Conservation (phyloP, 2,329 filamentous ascomycete species). For the Botrytis aclada region DNA sequence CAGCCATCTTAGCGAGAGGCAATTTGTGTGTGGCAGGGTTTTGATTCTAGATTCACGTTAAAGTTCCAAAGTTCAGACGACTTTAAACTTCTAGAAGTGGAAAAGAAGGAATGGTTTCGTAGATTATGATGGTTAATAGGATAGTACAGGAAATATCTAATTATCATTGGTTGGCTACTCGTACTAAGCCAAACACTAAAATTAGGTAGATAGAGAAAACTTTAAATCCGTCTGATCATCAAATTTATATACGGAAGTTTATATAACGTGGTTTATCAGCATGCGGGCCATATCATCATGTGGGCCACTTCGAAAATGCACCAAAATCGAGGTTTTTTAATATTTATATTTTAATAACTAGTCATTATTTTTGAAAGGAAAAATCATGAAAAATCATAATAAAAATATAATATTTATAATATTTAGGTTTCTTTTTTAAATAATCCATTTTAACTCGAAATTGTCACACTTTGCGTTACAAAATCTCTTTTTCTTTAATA, state of each 20-base stretch:
- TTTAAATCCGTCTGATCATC: not conserved
- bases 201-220: not conserved
- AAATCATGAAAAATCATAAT: too few relatives aligned
- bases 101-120: not conserved
- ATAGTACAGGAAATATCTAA: not conserved
- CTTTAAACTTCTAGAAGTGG: not conserved
- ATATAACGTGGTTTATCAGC: too few relatives aligned
- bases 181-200: not conserved
- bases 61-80: not conserved
- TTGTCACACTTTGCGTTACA: too few relatives aligned
- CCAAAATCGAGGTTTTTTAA: too few relatives aligned
- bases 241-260: not conserved
- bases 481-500: too few relatives aligned
- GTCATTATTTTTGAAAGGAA: too few relatives aligned
- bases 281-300: too few relatives aligned
- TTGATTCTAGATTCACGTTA: not conserved
- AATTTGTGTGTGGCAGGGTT: not conserved
- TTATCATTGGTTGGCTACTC: not conserved
- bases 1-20: not conserved
- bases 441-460: too few relatives aligned
- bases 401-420: too few relatives aligned
- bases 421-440: too few relatives aligned
- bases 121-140: not conserved
- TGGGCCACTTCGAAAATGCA: too few relatives aligned
- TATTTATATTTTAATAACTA: too few relatives aligned